Evolutionary conservation across 2,329 filamentous ascomycete genomes (phyloP).

Genomic region (Lojkania enalia): DNA sequence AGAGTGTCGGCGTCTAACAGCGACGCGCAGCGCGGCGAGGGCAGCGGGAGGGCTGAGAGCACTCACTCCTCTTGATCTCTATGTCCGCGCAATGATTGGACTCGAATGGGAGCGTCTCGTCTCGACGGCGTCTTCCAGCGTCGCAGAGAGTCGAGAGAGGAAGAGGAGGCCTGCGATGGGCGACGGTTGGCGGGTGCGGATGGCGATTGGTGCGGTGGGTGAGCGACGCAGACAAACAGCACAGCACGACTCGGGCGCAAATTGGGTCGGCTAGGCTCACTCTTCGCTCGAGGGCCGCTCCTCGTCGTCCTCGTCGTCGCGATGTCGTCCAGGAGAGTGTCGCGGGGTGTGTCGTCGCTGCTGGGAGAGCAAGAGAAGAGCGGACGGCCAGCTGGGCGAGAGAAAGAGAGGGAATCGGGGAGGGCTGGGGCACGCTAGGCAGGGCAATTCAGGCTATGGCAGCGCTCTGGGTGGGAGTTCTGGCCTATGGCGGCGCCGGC

Average conservation of each 20-base stretch:
- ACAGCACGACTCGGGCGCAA: not conserved
- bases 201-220: not conserved
- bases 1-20: not conserved
- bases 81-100: not conserved
- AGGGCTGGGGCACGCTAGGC: not conserved
- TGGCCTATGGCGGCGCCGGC: not conserved
- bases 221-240: not conserved
- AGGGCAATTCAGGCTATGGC: not conserved
- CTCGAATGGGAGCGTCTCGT: not conserved
- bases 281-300: not conserved
- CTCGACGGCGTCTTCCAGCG: conserved; percentile 2
- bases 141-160: not conserved
- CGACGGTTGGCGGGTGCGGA: not conserved
- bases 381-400: not conserved
- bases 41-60: not conserved
- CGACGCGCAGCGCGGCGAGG: conserved; percentile 1
- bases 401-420: not conserved
- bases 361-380: not conserved
- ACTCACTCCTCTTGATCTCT: not conserved
- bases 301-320: conserved; percentile 1
- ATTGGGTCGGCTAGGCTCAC: not conserved
- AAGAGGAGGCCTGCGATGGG: not conserved
- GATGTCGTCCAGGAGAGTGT: not conserved
- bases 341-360: not conserved
- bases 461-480: not conserved